Conservation (phyloP, 1,139 yeast genomes). For the Debaryomyces singareniensis region DNA sequence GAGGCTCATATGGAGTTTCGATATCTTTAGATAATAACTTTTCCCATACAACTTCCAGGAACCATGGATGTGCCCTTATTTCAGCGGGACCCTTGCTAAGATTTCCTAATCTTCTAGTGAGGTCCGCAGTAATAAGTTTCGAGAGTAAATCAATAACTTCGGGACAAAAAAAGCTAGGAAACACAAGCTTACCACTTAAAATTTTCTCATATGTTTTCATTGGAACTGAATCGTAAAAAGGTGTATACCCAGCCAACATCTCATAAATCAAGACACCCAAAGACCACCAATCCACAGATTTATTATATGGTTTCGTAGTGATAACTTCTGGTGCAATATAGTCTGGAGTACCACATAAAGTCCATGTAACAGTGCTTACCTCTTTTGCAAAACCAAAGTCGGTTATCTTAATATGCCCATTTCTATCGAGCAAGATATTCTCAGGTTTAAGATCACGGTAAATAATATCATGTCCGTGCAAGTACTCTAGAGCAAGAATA, state of each 20-base stretch:
- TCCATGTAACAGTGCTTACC: constrained; percentile 53
- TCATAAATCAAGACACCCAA: constrained; percentile 55
- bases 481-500: constrained; percentile 49
- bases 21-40: constrained; percentile 50
- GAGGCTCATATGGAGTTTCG: constrained; percentile 61
- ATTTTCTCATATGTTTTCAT: constrained; percentile 60
- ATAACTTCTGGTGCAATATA: constrained; percentile 61
- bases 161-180: constrained; percentile 44
- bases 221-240: constrained; percentile 56
- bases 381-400: constrained; percentile 62
- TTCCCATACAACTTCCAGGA: constrained; percentile 57
- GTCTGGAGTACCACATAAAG: constrained; percentile 61
- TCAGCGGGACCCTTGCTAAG: constrained; percentile 54
- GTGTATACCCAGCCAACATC: constrained; percentile 59
- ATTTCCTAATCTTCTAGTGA: constrained; percentile 51
- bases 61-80: constrained; percentile 53
- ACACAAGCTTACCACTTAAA: constrained; percentile 44
- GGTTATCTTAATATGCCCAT: constrained; percentile 55
- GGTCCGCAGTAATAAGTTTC: constrained; percentile 48
- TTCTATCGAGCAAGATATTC: constrained; percentile 49
- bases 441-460: constrained; percentile 60
- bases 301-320: constrained; percentile 55
- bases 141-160: constrained; percentile 47
- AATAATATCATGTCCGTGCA: constrained; percentile 51
- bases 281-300: constrained; percentile 63